These are phyloP conservation scores for Malus domestica DNA, from an alignment of 306 rosid species.

Conservation along the genomic window ASM211411v1 NC_041795.1:36154001-36154500, in stretches of 20 bases:
- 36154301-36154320: rapidly evolving
- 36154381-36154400: constrained; percentile 1
- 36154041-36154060: constrained; percentile 15
- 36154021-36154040: constrained; percentile 30
- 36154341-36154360: background rate
- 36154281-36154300: rapidly evolving
- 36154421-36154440: background rate
- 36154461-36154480: background rate
- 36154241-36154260: rapidly evolving
- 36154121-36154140: constrained; percentile 13
- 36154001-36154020: background rate
- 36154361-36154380: background rate
- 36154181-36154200: rapidly evolving
- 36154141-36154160: background rate
- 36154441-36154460: constrained; percentile 39
- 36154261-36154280: rapidly evolving
- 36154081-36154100: background rate
- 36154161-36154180: rapidly evolving
- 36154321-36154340: no score
- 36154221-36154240: rapidly evolving
- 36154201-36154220: rapidly evolving
- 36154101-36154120: background rate
- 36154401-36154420: constrained; percentile 28
- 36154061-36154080: background rate
- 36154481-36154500: constrained; percentile 16